Percentiles rank a stretch among this genome's conserved stretches.
Conservation (phyloP, 75 land plant species). For the Sequoiadendron giganteum region DNA sequence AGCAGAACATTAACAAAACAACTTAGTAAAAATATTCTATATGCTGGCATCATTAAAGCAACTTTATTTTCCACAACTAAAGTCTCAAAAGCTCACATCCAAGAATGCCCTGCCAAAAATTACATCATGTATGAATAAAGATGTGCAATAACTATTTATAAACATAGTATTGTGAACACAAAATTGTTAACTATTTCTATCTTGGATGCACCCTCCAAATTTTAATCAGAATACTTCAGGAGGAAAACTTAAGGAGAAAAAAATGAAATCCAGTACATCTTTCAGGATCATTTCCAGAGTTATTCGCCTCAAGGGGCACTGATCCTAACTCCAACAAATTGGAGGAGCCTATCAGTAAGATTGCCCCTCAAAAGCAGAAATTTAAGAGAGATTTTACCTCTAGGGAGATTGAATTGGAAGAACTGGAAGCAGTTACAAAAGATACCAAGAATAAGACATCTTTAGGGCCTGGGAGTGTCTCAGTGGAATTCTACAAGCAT, state of each 20-base stretch:
- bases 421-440: not conserved
- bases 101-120: not conserved
- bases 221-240: too few species aligned
- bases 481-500: not conserved
- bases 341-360: not conserved
- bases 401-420: not conserved
- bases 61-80: not conserved
- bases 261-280: not conserved
- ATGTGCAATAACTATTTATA: not conserved
- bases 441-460: not conserved
- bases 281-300: not conserved
- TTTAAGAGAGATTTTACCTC: not conserved
- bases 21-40: not conserved
- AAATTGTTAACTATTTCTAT: too few species aligned
- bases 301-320: not conserved
- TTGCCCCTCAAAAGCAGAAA: not conserved
- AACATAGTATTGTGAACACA: not conserved
- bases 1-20: not conserved
- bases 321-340: not conserved
- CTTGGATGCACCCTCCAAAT: too few species aligned
- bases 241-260: not conserved
- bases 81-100: not conserved
- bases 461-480: not conserved
- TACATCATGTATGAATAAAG: not conserved
- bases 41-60: not conserved